phyloP scores from a whole-genome alignment of 108 stramenopile species.

The Conticribra weissflogii region DNA sequence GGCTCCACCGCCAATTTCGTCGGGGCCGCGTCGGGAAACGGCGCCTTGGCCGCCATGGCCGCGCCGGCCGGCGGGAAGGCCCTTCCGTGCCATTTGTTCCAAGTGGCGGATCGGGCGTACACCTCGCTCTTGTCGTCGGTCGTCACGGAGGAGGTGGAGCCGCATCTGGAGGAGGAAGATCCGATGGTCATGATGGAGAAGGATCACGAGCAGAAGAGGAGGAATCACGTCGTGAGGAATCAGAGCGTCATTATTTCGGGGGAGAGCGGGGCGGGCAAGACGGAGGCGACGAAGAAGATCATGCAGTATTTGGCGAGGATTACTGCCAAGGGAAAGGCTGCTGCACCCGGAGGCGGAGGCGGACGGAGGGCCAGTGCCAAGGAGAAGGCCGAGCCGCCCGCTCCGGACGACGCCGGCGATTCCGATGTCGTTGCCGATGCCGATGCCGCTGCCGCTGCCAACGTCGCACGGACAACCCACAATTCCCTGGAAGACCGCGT shows the following conservation, averaged over 20 bases:
- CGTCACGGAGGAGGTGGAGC: conserved; percentile 18
- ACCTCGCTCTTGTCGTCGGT: conserved; percentile 67
- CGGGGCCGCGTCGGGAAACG: conserved; percentile 1
- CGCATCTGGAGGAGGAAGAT: conserved; percentile 63
- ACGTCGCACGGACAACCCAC: conserved; percentile 45
- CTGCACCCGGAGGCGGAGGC: not conserved
- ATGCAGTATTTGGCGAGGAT: conserved; percentile 94
- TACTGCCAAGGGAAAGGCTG: conserved; percentile 50
- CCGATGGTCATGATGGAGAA: conserved; percentile 50
- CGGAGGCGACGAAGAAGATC: conserved; percentile 95
- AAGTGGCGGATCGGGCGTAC: conserved; percentile 88
- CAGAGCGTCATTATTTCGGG: conserved; percentile 90
- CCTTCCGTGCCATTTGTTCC: conserved; percentile 85
- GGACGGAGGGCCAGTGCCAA: not conserved
- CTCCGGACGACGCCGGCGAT: not conserved
- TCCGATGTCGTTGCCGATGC: not conserved
- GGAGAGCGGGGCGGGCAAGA: conserved; percentile 94
- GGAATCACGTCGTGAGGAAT: conserved; percentile 49
- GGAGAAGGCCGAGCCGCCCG: too few relatives aligned
- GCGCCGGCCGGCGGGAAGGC: conserved; percentile 18
- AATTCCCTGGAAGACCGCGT: conserved; percentile 90
- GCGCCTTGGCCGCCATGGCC: not conserved
- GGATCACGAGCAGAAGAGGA: conserved; percentile 36
- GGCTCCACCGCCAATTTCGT: conserved; percentile 19
- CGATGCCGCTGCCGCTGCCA: conserved; percentile 5